These are phyloP conservation scores for Haplosporangium gracile DNA, from an alignment of 192 early-diverging fungal genomes.

Conservation along the genomic window DNA sequence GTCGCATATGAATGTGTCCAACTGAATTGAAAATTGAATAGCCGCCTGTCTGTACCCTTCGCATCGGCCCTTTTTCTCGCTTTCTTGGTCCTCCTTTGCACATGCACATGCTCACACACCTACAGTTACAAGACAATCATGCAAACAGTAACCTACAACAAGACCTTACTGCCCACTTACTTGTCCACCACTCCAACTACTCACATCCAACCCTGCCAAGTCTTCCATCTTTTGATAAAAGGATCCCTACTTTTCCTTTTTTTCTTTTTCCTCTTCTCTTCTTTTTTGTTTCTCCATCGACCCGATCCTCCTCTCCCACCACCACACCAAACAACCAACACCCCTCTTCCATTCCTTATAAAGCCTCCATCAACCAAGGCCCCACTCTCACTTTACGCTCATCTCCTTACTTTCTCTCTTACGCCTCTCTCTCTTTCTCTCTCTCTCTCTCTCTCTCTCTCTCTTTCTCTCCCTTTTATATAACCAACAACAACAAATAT, in stretches of 20 bases:
- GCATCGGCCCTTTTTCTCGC: neutral
- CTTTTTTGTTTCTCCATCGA: conserved; percentile 26
- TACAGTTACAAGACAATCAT: too few relatives aligned
- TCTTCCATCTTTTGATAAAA: neutral
- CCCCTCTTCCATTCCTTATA: conserved; percentile 5
- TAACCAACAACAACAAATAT: conserved; percentile 1
- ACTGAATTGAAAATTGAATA: neutral
- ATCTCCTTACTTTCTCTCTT: neutral
- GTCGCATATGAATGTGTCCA: neutral
- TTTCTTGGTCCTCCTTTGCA: neutral
- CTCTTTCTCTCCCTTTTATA: neutral
- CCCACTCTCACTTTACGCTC: conserved; percentile 10
- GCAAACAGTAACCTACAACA: too few relatives aligned
- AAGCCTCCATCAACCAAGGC: conserved; percentile 10
- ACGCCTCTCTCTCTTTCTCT: neutral
- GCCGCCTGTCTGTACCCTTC: neutral
- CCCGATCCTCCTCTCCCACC: conserved; percentile 19
- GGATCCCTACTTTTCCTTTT: too few relatives aligned
- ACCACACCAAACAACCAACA: conserved; percentile 3
- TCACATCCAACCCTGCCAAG: neutral
- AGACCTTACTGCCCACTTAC: neutral
- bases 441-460: neutral
- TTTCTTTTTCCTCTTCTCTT: too few relatives aligned
- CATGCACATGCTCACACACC: conserved; percentile 19
- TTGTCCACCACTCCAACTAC: neutral